Evolutionary conservation across 192 early-diverging fungal species (phyloP), one percentile per base, ranked within the genome.

Genomic region (Coemansia sp.): DNA sequence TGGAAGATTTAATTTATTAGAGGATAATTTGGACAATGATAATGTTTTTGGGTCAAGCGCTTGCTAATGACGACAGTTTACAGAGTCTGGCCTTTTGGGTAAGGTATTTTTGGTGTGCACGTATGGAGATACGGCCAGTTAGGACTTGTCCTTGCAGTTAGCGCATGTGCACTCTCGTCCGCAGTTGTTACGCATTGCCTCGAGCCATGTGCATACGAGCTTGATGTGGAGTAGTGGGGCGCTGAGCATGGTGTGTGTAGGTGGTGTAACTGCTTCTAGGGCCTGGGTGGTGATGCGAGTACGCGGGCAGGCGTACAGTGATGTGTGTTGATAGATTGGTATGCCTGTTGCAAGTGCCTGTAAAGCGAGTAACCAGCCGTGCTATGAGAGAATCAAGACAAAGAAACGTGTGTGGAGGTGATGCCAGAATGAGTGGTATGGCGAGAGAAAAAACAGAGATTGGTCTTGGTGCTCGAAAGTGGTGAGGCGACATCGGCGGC

Each of bases 151-250:
- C 53, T 72, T 75, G 73, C 78, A 81, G 66, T 81, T 81, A 18
- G 42, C 16, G 64, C 78, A 81, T 50, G 66, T 75, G 66, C 78
- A 81, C 60, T 81, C 73, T 52, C 78, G 62, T 45, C 68, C 65
- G 65, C 78, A 75, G 65, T 63, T 68, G 25, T 48, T 35, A 47
- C 65, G 59, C 43, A 71, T 42, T 16, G 69, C 69, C 37, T 45
- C 53, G 60, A 75, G 56, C 72, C 78, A 75, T 18, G 62, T 45
- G 41, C 50, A 48, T 23, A 41, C 43, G 23, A 75, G 65, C 63
- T 69, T 68, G 64, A 62, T 34, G 20, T 21, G 34, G 37, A 58
- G 56, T 20, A 37, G 18, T 11, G 56, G 7, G 8, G 18, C 14
- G 34, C 26, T 34, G 14, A 34, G 36, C 56, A 58, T 58, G 56